Evolutionary conservation across 306 rosid genomes (phyloP), one percentile per base, ranked within the genome.

Genomic region (Medicago arabica): DNA sequence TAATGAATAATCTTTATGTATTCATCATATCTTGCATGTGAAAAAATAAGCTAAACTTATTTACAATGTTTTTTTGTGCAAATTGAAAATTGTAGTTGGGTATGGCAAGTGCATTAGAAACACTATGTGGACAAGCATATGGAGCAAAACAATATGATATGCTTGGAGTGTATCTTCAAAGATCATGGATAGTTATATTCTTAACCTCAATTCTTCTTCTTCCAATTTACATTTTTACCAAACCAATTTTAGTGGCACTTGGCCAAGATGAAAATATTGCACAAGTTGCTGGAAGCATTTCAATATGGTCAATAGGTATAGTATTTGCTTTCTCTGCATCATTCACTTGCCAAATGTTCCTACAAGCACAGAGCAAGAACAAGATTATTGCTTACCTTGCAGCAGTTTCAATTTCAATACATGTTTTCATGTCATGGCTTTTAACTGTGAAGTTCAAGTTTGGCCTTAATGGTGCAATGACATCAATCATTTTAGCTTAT

Each of bases 101-200:
- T 4, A 89, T 89, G 91, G 89, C 93, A 14, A 87, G 93, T 89
- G 93, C 93, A 8, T 61, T 87, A 73, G 87, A 83, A 83, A 89
- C 91, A 59, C 87, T 87, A 0, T 87, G 91, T 77, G 93, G 93
- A 23, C 93, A 89, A 83, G 89, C 88, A n/a, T 87, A 72, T 72
- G 91, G 93, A 6, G 93, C 93, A 4, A 87, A 73, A 66, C 80
- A 82, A 4, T 82, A 87, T 80, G 68, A 75, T 19, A 87, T 89
- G 89, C 84, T 89, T 16, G 93, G 93, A 74, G 51, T 89, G 43
- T 83, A 89, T 78, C 91, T 89, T 53, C 93, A 89, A 64, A 87
- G 93, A 64, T 89, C 93, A 2, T 89, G 93, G 93, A 43, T 89
- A 77, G 87, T 89, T 5, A 62, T 87, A 81, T 79, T 72, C 80